Base-by-base conservation (phyloP, 73 alveolate genomes). In the Paramecium primaurelia region DNA sequence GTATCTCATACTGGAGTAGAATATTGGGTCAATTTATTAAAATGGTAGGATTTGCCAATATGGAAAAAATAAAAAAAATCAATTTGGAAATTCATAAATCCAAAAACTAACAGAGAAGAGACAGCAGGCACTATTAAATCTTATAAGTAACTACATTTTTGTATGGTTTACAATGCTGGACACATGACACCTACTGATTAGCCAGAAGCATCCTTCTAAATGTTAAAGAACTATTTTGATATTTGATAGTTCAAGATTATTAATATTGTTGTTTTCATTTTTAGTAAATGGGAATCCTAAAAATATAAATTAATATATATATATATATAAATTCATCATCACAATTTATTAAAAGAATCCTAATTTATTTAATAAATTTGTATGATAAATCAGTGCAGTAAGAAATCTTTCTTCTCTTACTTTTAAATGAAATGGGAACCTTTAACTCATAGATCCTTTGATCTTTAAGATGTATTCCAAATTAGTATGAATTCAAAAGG, bases 151-250 rank as follows among this genome's bases (percentile, higher is more conserved):
- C 22, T 88, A 32, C 71, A 60, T 42, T 88, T 38, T 77, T 93
- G 88, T 34, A 91, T 92, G 80, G 95, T 95, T 68, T 92, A 93
- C 37, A 91, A 86, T 16, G 99, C 99, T 36, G 99, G 99, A 20
- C 99, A 97, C 86, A 96, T 96, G 99, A 97, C 96, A 42, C 99
- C 99, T 16, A 97, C 95, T 90, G 99, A 97, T 94, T 92, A 96
- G 45, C 98, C 99, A 60, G 92, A 51, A 91, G 86, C 64, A 80
- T 98, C 99, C 3, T 94, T 95, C 73, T 54, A 32, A 64, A 94
- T 97, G 96, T 54, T 96, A 26, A 86, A 93, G 75, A 68, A 96
- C 49, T 97, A 96, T 94, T 47, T 97, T 59, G 51, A 91, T 28
- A 95, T 97, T 71, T 77, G 71, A 86, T 2, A 6, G 54, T 12